Conservation (phyloP, 2,329 filamentous ascomycete species). For the Exophiala xenobiotica region DNA sequence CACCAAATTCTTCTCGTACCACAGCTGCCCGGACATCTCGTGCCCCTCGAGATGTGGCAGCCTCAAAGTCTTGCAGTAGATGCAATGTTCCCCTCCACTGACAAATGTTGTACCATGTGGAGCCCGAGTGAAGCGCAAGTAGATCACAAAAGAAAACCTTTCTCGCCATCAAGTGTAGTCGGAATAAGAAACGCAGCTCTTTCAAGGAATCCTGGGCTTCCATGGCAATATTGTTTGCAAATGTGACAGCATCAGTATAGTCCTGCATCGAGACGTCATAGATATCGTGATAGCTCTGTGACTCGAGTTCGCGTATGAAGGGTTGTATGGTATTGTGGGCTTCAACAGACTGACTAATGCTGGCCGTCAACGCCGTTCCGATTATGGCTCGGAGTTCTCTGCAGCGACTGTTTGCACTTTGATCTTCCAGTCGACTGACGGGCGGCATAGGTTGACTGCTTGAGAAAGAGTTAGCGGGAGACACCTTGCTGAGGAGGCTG, state of each 20-base stretch:
- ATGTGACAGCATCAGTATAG: conserved; percentile 66
- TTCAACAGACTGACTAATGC: conserved; percentile 70
- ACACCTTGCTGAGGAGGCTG: conserved; percentile 44
- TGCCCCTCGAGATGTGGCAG: conserved; percentile 9
- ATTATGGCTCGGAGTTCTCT: conserved; percentile 75
- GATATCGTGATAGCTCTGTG: conserved; percentile 91
- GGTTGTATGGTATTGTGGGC: conserved; percentile 67
- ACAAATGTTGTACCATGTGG: conserved; percentile 26
- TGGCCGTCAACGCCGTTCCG: conserved; percentile 65
- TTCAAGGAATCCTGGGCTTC: conserved; percentile 78
- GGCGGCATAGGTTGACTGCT: conserved; percentile 88
- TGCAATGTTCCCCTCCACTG: conserved; percentile 60
- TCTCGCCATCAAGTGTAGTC: conserved; percentile 74
- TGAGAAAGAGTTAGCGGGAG: conserved; percentile 21
- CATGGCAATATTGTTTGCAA: conserved; percentile 63
- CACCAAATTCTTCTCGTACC: conserved; percentile 24
- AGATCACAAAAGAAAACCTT: conserved; percentile 88
- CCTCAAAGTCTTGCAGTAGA: conserved; percentile 77
- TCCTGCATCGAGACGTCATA: conserved; percentile 76
- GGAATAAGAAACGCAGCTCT: conserved; percentile 75
- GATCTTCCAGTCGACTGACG: conserved; percentile 86
- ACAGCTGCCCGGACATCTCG: conserved; percentile 17
- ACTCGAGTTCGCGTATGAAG: conserved; percentile 73
- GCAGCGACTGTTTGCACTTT: conserved; percentile 75
- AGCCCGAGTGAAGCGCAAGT: conserved; percentile 76